Evolutionary conservation across 805 yeast species (phyloP).

Genomic region (Yamadazyma scolyti): DNA sequence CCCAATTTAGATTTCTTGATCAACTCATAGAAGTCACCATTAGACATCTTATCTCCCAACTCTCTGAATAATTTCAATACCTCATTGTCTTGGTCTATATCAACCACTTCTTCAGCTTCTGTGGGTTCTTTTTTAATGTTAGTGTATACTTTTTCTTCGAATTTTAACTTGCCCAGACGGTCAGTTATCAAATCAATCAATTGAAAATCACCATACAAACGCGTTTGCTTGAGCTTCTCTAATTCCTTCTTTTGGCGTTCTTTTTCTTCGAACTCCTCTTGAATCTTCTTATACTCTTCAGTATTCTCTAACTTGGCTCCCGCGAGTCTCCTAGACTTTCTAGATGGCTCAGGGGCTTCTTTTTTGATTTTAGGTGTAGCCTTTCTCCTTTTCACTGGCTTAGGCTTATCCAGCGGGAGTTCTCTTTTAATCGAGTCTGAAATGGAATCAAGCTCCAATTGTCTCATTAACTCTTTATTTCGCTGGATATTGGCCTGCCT

Average conservation of each 20-base stretch:
- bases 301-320: constrained; percentile 62
- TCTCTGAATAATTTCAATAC: constrained; percentile 28
- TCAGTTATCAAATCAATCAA: constrained; percentile 56
- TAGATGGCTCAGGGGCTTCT: constrained; percentile 45
- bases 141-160: constrained; percentile 26
- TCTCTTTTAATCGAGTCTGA: constrained; percentile 52
- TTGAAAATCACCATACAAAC: constrained; percentile 64
- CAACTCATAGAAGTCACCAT: constrained; percentile 68
- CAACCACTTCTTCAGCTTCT: constrained; percentile 10
- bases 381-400: constrained; percentile 21
- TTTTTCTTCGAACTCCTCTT: constrained; percentile 32
- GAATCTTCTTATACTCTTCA: constrained; percentile 32
- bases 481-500: constrained; percentile 78
- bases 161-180: constrained; percentile 26
- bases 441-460: constrained; percentile 62
- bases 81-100: constrained; percentile 20
- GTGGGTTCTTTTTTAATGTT: constrained; percentile 6
- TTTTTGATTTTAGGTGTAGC: constrained; percentile 20
- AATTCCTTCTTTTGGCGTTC: constrained; percentile 32
- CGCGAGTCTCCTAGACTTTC: constrained; percentile 77
- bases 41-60: constrained; percentile 52
- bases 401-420: constrained; percentile 18
- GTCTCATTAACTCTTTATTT: constrained; percentile 69
- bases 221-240: constrained; percentile 50
- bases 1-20: constrained; percentile 26